A percentile compares a stretch with the other conserved stretches of the same genome.
Conservation (phyloP, 2,329 filamentous ascomycete genomes). For the Alternaria dauci region DNA sequence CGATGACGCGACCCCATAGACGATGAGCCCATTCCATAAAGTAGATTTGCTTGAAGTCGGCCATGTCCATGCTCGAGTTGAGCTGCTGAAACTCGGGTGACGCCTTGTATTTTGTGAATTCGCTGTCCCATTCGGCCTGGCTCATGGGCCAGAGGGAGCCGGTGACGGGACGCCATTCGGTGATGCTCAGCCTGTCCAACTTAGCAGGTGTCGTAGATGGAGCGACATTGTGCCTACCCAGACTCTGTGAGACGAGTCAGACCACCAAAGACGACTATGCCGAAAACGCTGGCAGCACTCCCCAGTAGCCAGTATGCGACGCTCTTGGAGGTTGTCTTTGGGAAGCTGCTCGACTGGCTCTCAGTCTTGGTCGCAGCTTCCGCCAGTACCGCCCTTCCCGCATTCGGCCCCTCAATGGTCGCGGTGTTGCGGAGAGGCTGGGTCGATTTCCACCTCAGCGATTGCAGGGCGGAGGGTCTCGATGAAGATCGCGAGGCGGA, state of each 20-base stretch:
- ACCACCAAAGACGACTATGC: slow-evolving; percentile 94
- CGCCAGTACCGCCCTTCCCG: slow-evolving; percentile 22
- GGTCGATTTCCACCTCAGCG: slow-evolving; percentile 48
- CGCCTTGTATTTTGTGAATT: slow-evolving; percentile 90
- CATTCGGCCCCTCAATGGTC: slow-evolving; percentile 23
- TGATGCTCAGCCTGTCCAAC: slow-evolving; percentile 82
- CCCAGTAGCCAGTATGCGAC: slow-evolving; percentile 94
- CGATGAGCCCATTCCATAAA: slow-evolving; percentile 99
- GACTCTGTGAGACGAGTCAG: slow-evolving; percentile 95
- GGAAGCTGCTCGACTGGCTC: slow-evolving; percentile 53
- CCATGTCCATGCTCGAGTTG: slow-evolving; percentile 90
- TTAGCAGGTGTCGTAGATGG: slow-evolving; percentile 21
- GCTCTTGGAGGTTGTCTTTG: slow-evolving; percentile 72
- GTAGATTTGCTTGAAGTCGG: slow-evolving; percentile 98
- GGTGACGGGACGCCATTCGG: slow-evolving; percentile 97
- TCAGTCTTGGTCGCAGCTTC: slow-evolving; percentile 22
- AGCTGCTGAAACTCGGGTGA: slow-evolving; percentile 93
- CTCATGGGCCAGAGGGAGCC: slow-evolving; percentile 86
- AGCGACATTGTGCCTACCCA: slow-evolving; percentile 67
- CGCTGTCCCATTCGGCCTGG: slow-evolving; percentile 83
- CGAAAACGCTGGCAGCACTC: slow-evolving; percentile 92
- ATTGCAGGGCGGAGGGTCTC: slow-evolving; percentile 39
- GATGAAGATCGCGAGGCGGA: slow-evolving; percentile 25
- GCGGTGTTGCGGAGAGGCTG: slow-evolving; percentile 38
- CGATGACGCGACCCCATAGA: slow-evolving; percentile 91